Evolutionary conservation across 75 land plant genomes (phyloP), one percentile per base, ranked within the genome.

Genomic region (Pinus albicaulis): DNA sequence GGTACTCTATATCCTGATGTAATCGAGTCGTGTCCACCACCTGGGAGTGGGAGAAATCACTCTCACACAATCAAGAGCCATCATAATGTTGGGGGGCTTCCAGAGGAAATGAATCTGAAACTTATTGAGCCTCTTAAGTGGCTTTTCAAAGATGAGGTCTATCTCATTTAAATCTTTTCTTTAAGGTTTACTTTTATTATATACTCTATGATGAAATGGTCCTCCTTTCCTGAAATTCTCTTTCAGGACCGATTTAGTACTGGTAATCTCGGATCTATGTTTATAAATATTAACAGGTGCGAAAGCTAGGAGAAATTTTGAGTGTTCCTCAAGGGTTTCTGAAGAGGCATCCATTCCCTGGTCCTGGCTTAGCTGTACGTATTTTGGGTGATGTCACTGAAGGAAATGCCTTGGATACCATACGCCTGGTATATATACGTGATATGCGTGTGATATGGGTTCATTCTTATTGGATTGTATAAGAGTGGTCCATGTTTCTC

Each of bases 61-160:
- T 97, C 99, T 22, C 99, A 97, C 81, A 97, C 99, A 57, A 97
- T 97, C 74, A 97, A 97, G 80, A 97, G 99, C 70, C 99, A 97
- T 83, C 99, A 97, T 71, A 97, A 97, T 85, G 99, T 94, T 78
- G 99, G 99, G 44, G 99, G 99, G 11, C 89, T 97, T 63, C 98
- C 95, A 55, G 80, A 92, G 73, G 88, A 87, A 59, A 97, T 97
- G 99, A 86, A 92, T 69, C 61, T 97, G 74, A 91, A 92, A 88
- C 91, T 97, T 53, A 89, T 94, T 69, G 99, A 95, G 73, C 99
- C 99, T 57, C 91, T 97, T 48, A 97, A 92, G 76, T 91, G 92
- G 79, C 88, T 97, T 52, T 97, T 94, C 79, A 97, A 97, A 77
- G 98, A 97, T 71, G 98, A 94, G 98, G 98, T 88, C 26, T 34